phyloP scores from a whole-genome alignment of 83 land plant species.

The Thuja plicata region DNA sequence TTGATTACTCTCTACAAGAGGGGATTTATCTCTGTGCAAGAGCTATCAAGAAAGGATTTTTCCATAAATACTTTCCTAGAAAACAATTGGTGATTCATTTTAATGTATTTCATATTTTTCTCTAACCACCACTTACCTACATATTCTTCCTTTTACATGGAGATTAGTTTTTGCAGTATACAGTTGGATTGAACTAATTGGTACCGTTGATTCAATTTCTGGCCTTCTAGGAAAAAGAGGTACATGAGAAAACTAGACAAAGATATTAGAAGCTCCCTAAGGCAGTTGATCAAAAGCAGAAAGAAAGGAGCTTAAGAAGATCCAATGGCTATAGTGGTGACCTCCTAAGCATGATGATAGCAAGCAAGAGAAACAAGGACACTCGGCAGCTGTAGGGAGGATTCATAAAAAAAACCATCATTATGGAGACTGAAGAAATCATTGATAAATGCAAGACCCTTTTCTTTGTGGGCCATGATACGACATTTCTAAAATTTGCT shows the following conservation, averaged over 20 bases:
- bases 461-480: constrained; percentile 48
- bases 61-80: neutral
- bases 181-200: neutral
- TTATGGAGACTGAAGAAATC: constrained; percentile 28
- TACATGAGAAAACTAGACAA: constrained; percentile 13
- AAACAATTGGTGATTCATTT: no score
- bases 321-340: neutral
- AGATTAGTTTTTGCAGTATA: no score
- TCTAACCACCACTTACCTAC: neutral
- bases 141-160: neutral
- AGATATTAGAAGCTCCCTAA: constrained; percentile 10
- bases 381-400: neutral
- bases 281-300: constrained; percentile 14
- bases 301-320: neutral
- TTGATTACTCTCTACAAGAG: neutral
- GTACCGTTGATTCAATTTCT: constrained; percentile 14
- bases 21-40: neutral
- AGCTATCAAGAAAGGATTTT: neutral
- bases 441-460: constrained; percentile 52
- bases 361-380: neutral
- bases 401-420: neutral
- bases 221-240: constrained; percentile 15
- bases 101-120: neutral
- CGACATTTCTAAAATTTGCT: no score
- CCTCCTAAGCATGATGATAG: constrained; percentile 11